Percentiles rank a stretch among this genome's conserved stretches.
phyloP scores from a whole-genome alignment of 1,284 basidiomycete genomes.

The Moesziomyces aphidis region DNA sequence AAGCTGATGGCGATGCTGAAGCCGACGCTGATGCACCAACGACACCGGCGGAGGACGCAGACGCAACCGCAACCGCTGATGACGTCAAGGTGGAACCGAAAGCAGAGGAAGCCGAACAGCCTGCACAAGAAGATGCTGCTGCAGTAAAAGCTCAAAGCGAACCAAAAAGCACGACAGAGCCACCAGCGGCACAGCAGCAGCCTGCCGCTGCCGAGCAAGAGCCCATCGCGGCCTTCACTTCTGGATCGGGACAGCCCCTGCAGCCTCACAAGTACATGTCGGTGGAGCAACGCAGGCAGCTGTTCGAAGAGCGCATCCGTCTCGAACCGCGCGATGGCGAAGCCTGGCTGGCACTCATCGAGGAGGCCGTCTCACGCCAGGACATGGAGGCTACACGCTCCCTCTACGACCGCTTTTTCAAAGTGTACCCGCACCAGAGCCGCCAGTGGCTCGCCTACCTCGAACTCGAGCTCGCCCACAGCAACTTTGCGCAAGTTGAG shows the following conservation, averaged over 20 bases:
- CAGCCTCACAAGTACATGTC: slow-evolving; percentile 40
- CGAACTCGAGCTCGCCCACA: slow-evolving; percentile 79
- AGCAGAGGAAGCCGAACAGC: background rate
- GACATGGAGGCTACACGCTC: slow-evolving; percentile 78
- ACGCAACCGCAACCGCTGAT: background rate
- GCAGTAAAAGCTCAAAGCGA: background rate
- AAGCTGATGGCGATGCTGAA: slow-evolving; percentile 10
- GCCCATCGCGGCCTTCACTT: background rate
- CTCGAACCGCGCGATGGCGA: slow-evolving; percentile 76
- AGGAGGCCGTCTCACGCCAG: slow-evolving; percentile 76
- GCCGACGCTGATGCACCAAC: slow-evolving; percentile 23
- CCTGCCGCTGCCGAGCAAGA: slow-evolving; percentile 1
- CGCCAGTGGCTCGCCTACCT: slow-evolving; percentile 74
- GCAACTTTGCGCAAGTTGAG: slow-evolving; percentile 72
- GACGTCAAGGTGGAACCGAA: slow-evolving; percentile 12
- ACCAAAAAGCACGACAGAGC: background rate
- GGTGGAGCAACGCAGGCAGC: slow-evolving; percentile 35
- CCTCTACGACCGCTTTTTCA: slow-evolving; percentile 79
- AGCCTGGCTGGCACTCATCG: slow-evolving; percentile 77
- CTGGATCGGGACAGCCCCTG: slow-evolving; percentile 11
- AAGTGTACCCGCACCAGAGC: slow-evolving; percentile 77
- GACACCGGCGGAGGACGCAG: slow-evolving; percentile 10
- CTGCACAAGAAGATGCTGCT: background rate
- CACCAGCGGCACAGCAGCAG: slow-evolving; percentile 3
- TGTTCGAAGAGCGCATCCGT: slow-evolving; percentile 64